Base-by-base conservation (phyloP, 23 red algal species). In the Gracilaria vermiculophylla region DNA sequence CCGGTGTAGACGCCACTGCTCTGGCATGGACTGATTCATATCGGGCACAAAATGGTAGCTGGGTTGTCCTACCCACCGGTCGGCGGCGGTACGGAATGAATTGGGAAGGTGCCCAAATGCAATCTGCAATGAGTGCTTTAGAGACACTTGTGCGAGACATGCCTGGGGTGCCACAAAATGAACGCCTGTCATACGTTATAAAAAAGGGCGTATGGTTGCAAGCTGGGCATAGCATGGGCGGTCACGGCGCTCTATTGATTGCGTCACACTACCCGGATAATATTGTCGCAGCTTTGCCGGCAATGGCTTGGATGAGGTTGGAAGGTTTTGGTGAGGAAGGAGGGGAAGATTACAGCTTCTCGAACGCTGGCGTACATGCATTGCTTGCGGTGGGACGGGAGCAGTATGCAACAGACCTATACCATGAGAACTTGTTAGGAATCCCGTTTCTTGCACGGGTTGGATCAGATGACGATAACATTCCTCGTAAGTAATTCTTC, bases 161-260 rank as follows among this genome's bases (percentile, higher is more conserved):
- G 36, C 84, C 84, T 53, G 84, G 84, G 10, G 84, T 88, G 37
- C 84, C 84, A 40, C 14, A 37, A 13, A 53, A 69, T 47, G 84
- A 88, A 33, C 53, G 40, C 35, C 28, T 52, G 49, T 27, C 16
- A 39, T 88, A 69, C 33, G 54, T 32, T 1, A 32, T 78, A 0
- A 11, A 70, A 47, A 49, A 21, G 15, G 84, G 56, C n/a, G 49
- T 20, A 32, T 88, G 84, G 84, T 76, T 88, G 42, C 84, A 88
- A 62, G 69, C 69, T 48, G 84, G 84, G 10, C 84, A 88, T 78
- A 88, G 84, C 42, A 88, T 88, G 84, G 84, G 84, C 54, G 84
- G 84, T 17, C 84, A 88, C 55, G 84, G 84, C 10, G 84, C 84
- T 25, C 69, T 88, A 19, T 64, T 77, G 28, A 44, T 88, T 40